Percentiles rank a stretch among this genome's conserved stretches.
Conservation (phyloP, 2,329 filamentous ascomycete genomes). For the Blastomyces gilchristii region DNA sequence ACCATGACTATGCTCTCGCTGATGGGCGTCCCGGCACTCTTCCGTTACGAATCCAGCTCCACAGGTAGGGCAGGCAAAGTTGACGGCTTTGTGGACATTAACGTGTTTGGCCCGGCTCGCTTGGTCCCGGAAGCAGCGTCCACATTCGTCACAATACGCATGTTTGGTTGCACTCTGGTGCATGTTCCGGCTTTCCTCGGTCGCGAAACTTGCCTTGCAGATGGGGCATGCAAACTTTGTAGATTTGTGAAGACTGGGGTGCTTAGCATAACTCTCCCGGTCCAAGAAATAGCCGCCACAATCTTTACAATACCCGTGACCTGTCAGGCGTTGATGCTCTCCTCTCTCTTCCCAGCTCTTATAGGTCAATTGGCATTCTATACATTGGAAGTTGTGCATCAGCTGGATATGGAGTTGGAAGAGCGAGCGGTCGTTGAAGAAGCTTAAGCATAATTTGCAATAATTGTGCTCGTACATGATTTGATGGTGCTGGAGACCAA, state of each 20-base stretch:
- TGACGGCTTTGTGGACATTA: not conserved
- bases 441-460: slow-evolving; percentile 13
- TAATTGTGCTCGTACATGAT: slow-evolving; percentile 14
- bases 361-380: slow-evolving; percentile 6
- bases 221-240: not conserved
- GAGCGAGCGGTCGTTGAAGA: slow-evolving; percentile 11
- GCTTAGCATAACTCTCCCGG: not conserved
- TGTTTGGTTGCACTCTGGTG: not conserved
- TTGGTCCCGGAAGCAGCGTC: not conserved
- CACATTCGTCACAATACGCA: not conserved
- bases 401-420: slow-evolving; percentile 10
- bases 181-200: not conserved
- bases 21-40: not conserved
- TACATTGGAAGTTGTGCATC: slow-evolving; percentile 13
- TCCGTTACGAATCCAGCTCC: not conserved
- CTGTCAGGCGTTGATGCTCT: slow-evolving; percentile 11
- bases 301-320: slow-evolving; percentile 12
- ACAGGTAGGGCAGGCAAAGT: not conserved
- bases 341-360: slow-evolving; percentile 4
- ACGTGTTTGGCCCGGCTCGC: not conserved
- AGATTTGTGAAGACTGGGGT: not conserved
- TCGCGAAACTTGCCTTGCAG: not conserved
- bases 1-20: not conserved
- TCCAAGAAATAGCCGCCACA: slow-evolving; percentile 14
- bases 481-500: slow-evolving; percentile 15